These are phyloP conservation scores for Porcisia hertigi DNA, from an alignment of 208 protist genomes.

Conservation along the genomic window DNA sequence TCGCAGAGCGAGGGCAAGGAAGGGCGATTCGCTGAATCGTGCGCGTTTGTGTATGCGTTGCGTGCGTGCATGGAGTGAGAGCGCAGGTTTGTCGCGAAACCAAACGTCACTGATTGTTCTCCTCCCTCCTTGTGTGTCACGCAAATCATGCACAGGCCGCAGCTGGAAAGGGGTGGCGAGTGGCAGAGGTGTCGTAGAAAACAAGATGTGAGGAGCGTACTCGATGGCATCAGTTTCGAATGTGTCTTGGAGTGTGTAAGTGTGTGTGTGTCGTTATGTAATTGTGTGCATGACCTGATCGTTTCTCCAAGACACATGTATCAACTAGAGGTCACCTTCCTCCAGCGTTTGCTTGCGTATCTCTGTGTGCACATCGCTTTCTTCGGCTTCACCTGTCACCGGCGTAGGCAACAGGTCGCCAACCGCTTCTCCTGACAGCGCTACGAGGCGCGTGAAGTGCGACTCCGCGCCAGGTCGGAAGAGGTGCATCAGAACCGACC, in stretches of 20 bases:
- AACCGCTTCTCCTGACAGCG: conserved; percentile 13
- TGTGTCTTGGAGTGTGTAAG: not conserved
- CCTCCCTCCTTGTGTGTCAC: not conserved
- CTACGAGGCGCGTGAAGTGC: conserved; percentile 44
- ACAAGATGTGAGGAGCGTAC: not conserved
- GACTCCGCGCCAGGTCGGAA: conserved; percentile 57
- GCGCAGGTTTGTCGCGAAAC: not conserved
- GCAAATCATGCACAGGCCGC: not conserved
- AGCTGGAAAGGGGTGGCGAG: not conserved
- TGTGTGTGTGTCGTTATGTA: not conserved
- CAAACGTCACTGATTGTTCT: not conserved
- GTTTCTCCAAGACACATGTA: no score
- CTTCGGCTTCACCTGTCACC: not conserved
- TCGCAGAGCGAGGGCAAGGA: not conserved
- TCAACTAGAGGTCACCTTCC: not conserved
- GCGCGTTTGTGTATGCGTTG: not conserved
- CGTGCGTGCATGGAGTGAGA: not conserved
- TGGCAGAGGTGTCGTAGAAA: not conserved
- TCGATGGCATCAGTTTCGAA: not conserved
- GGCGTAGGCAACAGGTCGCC: conserved; percentile 6
- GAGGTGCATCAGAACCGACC: conserved; percentile 70
- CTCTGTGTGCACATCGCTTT: not conserved
- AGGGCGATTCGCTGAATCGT: not conserved
- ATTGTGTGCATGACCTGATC: not conserved
- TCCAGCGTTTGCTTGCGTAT: not conserved